Evolutionary conservation across 192 early-diverging fungal species (phyloP), one percentile per base, ranked within the genome.

Genomic region (Kappamyces sp.): DNA sequence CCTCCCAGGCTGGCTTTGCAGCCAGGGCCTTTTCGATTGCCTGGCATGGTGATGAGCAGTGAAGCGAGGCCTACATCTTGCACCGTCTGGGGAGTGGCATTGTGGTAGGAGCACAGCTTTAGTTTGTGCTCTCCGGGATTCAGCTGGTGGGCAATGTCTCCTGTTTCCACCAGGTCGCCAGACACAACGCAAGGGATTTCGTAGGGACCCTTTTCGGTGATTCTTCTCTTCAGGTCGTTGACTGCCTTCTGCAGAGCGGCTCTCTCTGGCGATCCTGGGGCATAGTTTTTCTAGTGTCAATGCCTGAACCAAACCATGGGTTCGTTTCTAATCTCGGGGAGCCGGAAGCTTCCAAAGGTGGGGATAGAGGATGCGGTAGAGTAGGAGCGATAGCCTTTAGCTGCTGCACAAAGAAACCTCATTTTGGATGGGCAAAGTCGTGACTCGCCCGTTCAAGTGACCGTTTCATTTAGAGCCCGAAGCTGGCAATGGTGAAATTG

Each of bases 1-100:
- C 74, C 73, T 95, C 95, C 95, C 95, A 98, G 41, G 74, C 78
- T 53, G 77, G 70, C 74, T 93, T 91, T 53, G 89, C 92, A 15
- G 65, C 74, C 52, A 95, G 73, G 11, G 92, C 89, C 49, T 85
- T 88, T 54, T 87, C 83, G 61, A 98, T 96, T 34, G 95, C 95
- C 68, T 70, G 32, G 34, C 47, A 12, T 41, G 57, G 43, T 6
- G 31, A 54, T 60, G 29, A 45, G 66, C 59, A 5, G 60, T 43
- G 12, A 64, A n/a, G 48, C 57, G 9, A 8, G 15, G 15, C 12
- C 35, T 51, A 64, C 73, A 52, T 84, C 71, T 47, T 83, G 68
- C 35, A 91, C 74, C 54, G 84, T 72, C 47, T 79, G 68, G 45
- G 77, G 62, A 53, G 87, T 86, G 39, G 91, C 90, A 63, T 91